phyloP scores from a whole-genome alignment of 768 basidiomycete species.

The Rhodotorula graminis region DNA sequence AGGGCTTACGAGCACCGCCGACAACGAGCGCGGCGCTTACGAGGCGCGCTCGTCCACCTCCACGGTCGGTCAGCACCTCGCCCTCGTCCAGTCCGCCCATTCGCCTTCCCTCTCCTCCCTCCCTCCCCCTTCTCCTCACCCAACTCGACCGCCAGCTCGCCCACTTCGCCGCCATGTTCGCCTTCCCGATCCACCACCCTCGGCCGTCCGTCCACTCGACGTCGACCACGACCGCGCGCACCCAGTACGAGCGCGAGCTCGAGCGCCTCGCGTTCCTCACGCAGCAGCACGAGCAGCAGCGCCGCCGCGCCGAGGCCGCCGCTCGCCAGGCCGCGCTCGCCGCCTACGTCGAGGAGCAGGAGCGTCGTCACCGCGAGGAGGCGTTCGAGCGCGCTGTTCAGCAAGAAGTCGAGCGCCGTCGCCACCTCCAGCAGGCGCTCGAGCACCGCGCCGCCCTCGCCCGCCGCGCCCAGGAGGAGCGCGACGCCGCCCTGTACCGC shows the following conservation, averaged over 20 bases:
- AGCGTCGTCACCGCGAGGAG: neutral
- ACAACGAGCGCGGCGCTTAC: too few species aligned
- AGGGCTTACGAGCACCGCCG: too few species aligned
- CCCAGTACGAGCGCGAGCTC: neutral
- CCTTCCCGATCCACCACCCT: too few species aligned
- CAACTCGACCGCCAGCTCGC: too few species aligned
- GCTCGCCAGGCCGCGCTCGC: neutral
- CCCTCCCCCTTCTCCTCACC: too few species aligned
- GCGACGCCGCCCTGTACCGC: neutral
- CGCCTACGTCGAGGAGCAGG: neutral
- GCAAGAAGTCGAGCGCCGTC: slow-evolving; percentile 2
- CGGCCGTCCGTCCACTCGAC: too few species aligned
- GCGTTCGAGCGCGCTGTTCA: neutral
- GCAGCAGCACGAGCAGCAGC: neutral
- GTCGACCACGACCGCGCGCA: too few species aligned
- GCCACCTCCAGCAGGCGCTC: neutral
- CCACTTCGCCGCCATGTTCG: too few species aligned
- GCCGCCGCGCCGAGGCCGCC: neutral
- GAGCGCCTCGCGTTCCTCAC: neutral
- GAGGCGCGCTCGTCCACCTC: too few species aligned
- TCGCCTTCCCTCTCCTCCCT: too few species aligned
- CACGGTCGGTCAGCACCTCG: too few species aligned
- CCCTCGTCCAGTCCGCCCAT: too few species aligned
- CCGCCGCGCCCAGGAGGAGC: neutral
- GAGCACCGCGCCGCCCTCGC: neutral